phyloP scores from a whole-genome alignment of 2,329 filamentous ascomycete genomes.

The Shiraia bambusicola region DNA sequence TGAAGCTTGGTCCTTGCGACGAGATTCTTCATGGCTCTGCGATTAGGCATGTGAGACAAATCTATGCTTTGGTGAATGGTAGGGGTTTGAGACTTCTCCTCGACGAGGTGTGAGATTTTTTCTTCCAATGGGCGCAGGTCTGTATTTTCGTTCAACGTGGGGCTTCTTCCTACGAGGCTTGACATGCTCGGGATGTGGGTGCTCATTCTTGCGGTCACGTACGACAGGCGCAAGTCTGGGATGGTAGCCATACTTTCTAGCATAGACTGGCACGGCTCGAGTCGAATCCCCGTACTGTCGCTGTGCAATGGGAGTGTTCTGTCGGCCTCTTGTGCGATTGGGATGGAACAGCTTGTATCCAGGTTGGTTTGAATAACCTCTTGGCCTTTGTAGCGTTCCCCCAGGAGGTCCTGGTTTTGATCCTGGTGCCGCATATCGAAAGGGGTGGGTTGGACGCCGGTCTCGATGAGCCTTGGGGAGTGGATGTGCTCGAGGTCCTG shows the following conservation, averaged over 20 bases:
- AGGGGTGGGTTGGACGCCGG: constrained; percentile 11
- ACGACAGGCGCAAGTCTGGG: constrained; percentile 14
- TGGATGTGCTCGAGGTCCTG: constrained; percentile 1
- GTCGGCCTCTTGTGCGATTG: background rate
- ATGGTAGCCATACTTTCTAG: constrained; percentile 23
- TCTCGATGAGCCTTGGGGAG: constrained; percentile 8
- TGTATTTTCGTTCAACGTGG: too few species aligned
- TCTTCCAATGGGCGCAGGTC: constrained; percentile 4
- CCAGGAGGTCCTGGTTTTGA: constrained; percentile 23
- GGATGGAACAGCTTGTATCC: constrained; percentile 6
- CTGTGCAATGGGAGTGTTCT: constrained; percentile 1
- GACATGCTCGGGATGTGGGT: constrained; percentile 4
- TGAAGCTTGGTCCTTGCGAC: constrained; percentile 11
- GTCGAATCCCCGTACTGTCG: constrained; percentile 10
- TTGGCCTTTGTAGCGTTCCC: constrained; percentile 34
- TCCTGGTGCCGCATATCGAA: constrained; percentile 25
- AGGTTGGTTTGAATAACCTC: constrained; percentile 13
- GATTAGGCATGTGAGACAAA: constrained; percentile 1
- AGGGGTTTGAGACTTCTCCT: background rate
- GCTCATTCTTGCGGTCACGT: constrained; percentile 8
- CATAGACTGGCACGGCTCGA: constrained; percentile 9
- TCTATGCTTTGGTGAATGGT: background rate
- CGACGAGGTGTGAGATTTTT: too few species aligned
- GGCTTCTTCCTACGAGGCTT: too few species aligned
- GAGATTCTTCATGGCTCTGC: constrained; percentile 16